Evolutionary conservation across 1,284 basidiomycete genomes (phyloP), one percentile per base, ranked within the genome.

Genomic region (Coniophora puteana): DNA sequence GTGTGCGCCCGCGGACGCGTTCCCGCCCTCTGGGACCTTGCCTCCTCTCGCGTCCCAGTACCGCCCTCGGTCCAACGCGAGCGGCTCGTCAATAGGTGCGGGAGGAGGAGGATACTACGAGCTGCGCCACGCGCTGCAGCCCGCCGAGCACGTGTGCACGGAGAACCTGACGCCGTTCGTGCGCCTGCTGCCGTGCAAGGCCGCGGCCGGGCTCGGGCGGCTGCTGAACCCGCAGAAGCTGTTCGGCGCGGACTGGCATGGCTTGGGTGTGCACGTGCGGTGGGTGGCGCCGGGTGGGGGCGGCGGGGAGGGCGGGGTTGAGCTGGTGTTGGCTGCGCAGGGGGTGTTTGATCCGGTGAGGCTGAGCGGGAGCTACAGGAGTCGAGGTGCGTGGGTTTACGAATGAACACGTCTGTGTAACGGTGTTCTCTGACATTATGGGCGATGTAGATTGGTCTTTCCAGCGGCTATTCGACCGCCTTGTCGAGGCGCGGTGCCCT

Each of bases 81-180:
- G 79, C 56, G 79, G 79, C 35, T 54, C 62, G 21, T 59, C 85
- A 17, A 80, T 80, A 0, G 58, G 65, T 44, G 74, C 74, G 67
- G n/a, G n/a, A n/a, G n/a, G n/a, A n/a, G n/a, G n/a, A n/a, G n/a
- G n/a, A n/a, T 65, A 69, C 14, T 59, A 86, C 48, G 65, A 71
- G 38, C 68, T 89, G 23, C 79, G 83, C 35, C 87, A 93, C 51
- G 89, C 85, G 0, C 79, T 81, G 14, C 74, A 89, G 8, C 86
- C 88, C 4, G 89, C 81, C 6, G 88, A 93, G 55, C 74, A 84
- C 48, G 87, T 96, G 13, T 99, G 95, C 59, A 99, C 95, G 3
- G 96, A 99, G 59, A 98, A 98, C 61, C 68, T 99, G 5, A 95
- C 94, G 0, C 95, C 96, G 0, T 94, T 98, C 64, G 74, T 98